Evolutionary conservation across 805 yeast genomes (phyloP).

Genomic region (Alloascoidea hylecoeti): DNA sequence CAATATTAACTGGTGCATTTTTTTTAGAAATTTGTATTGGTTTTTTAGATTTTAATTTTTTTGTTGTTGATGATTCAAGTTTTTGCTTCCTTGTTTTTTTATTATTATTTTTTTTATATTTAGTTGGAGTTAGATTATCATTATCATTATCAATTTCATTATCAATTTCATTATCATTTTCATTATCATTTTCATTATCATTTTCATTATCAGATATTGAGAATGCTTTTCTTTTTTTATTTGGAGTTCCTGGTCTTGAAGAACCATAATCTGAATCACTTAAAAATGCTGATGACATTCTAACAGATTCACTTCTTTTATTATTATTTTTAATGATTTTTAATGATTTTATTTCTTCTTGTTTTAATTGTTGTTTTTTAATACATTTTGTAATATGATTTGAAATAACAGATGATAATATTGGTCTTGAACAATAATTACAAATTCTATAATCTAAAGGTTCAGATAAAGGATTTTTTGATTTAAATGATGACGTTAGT

Average conservation of each 20-base stretch:
- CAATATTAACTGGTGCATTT: slow-evolving; percentile 81
- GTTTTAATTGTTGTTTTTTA: slow-evolving; percentile 12
- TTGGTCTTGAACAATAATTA: slow-evolving; percentile 31
- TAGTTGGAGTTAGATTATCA: slow-evolving; percentile 9
- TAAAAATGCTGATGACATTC: slow-evolving; percentile 6
- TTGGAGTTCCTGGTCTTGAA: slow-evolving; percentile 1
- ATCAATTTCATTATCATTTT: no score
- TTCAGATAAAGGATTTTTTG: slow-evolving; percentile 21
- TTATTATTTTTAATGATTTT: not conserved
- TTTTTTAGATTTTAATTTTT: slow-evolving; percentile 21
- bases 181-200: slow-evolving; percentile 15
- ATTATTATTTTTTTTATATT: slow-evolving; percentile 14
- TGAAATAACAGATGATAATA: slow-evolving; percentile 21
- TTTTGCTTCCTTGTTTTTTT: slow-evolving; percentile 14
- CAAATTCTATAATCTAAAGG: slow-evolving; percentile 31
- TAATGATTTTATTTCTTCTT: not conserved
- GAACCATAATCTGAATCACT: slow-evolving; percentile 1
- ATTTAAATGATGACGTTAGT: slow-evolving; percentile 6
- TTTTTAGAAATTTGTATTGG: slow-evolving; percentile 45
- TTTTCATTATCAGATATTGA: slow-evolving; percentile 14
- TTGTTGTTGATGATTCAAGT: slow-evolving; percentile 22
- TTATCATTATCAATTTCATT: no score
- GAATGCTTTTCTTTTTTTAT: slow-evolving; percentile 10
- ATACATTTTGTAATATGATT: slow-evolving; percentile 26
- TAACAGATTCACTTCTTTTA: not conserved